Evolutionary conservation across 2,329 filamentous ascomycete species (phyloP).

Genomic region (Sarocladium oryzae): DNA sequence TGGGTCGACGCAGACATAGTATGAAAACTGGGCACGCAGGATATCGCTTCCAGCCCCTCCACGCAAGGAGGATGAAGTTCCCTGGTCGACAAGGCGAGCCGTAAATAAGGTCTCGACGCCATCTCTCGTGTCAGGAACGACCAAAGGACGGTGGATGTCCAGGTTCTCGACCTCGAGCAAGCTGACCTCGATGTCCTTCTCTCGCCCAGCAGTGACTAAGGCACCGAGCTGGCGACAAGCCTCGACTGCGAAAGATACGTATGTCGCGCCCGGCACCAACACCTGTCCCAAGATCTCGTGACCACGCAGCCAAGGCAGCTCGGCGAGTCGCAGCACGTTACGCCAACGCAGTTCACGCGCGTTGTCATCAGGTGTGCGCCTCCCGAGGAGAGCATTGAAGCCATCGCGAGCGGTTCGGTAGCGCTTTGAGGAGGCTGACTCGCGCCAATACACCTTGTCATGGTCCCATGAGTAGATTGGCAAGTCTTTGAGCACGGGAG

Average conservation of each 20-base stretch:
- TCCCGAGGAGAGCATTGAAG: conserved; percentile 45
- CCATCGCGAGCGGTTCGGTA: conserved; percentile 39
- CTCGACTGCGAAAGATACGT: conserved; percentile 11
- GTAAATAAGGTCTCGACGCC: conserved; percentile 13
- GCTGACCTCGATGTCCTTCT: not conserved
- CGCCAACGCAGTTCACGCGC: conserved; percentile 42
- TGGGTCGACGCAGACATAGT: conserved; percentile 13
- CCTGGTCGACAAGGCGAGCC: not conserved
- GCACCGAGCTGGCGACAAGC: conserved; percentile 10
- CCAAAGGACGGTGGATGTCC: conserved; percentile 12
- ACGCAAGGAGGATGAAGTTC: not conserved
- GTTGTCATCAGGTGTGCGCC: conserved; percentile 35
- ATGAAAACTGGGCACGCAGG: conserved; percentile 11
- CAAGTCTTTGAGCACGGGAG: conserved; percentile 33
- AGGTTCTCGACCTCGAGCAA: conserved; percentile 13
- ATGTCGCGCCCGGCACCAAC: conserved; percentile 11
- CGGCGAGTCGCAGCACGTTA: conserved; percentile 39
- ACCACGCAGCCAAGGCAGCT: conserved; percentile 47
- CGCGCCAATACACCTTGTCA: conserved; percentile 44
- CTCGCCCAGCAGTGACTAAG: not conserved
- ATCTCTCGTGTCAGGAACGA: conserved; percentile 13
- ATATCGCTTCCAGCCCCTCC: not conserved
- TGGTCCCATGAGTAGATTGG: conserved; percentile 52
- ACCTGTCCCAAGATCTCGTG: conserved; percentile 34
- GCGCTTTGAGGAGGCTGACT: conserved; percentile 38